phyloP scores from a whole-genome alignment of 129 eudicot genomes.

The Flaveria linearis region DNA sequence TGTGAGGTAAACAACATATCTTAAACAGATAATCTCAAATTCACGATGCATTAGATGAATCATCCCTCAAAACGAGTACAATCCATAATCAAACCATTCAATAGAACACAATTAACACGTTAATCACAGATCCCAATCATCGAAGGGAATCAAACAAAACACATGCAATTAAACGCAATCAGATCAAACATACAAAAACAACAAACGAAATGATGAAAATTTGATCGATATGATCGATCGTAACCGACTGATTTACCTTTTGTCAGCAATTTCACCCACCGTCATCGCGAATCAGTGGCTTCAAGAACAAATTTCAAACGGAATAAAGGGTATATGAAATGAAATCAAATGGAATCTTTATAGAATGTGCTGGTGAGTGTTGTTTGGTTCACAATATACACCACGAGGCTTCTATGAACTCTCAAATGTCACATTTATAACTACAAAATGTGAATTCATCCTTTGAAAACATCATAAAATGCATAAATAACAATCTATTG shows the following conservation, averaged over 20 bases:
- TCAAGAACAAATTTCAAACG: slow-evolving; percentile 20
- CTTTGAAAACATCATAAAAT: background rate
- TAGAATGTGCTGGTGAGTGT: slow-evolving; percentile 29
- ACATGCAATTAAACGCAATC: background rate
- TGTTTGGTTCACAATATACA: slow-evolving; percentile 17
- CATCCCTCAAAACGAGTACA: background rate
- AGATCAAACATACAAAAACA: slow-evolving; percentile 18
- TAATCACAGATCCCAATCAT: slow-evolving; percentile 5
- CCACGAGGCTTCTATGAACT: background rate
- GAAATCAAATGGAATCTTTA: slow-evolving; percentile 2
- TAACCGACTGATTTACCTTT: slow-evolving; percentile 16
- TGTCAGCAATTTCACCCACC: slow-evolving; percentile 24
- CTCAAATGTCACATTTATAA: background rate
- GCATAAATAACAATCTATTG: background rate
- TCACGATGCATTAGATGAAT: background rate
- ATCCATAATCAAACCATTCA: slow-evolving; percentile 14
- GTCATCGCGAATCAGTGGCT: slow-evolving; percentile 18
- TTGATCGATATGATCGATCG: slow-evolving; percentile 12
- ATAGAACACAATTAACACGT: slow-evolving; percentile 1
- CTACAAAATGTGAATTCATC: background rate
- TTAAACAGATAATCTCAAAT: background rate
- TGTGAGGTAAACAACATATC: too few relatives aligned
- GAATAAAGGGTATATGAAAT: background rate
- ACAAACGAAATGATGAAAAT: background rate
- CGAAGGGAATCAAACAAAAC: too few relatives aligned